These are phyloP conservation scores for Botrytis squamosa DNA, from an alignment of 2,329 filamentous ascomycete genomes.

Conservation along the genomic window DNA sequence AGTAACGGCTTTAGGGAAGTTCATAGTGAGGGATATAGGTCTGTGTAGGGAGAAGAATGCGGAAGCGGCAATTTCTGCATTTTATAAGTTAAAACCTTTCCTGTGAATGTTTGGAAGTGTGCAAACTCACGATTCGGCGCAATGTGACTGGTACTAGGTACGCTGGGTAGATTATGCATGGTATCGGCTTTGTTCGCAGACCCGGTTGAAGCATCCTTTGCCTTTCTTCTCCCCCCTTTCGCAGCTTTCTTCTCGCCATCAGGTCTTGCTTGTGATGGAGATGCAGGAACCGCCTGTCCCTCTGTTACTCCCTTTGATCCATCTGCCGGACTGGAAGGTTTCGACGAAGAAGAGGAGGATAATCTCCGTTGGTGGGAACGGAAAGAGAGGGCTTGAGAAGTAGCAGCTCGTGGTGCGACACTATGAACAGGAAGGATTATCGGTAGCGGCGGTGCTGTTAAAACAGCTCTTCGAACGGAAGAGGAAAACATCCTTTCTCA, in stretches of 20 bases:
- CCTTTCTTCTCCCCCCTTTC: slow-evolving; percentile 51
- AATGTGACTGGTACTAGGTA: slow-evolving; percentile 73
- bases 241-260: slow-evolving; percentile 45
- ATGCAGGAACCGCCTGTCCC: slow-evolving; percentile 28
- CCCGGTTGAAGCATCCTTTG: slow-evolving; percentile 48
- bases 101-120: neutral
- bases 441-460: slow-evolving; percentile 32
- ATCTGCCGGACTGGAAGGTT: slow-evolving; percentile 42
- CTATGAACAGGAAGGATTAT: slow-evolving; percentile 32
- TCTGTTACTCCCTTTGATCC: slow-evolving; percentile 37
- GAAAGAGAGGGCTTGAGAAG: slow-evolving; percentile 35
- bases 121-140: slow-evolving; percentile 57
- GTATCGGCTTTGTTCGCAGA: slow-evolving; percentile 44
- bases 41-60: slow-evolving; percentile 96
- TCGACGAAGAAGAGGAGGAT: slow-evolving; percentile 42
- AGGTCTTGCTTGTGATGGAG: slow-evolving; percentile 29
- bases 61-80: slow-evolving; percentile 77
- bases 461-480: slow-evolving; percentile 38
- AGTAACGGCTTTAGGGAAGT: slow-evolving; percentile 70
- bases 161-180: slow-evolving; percentile 64
- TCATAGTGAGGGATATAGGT: slow-evolving; percentile 83
- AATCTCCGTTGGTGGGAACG: slow-evolving; percentile 38
- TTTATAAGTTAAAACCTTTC: neutral
- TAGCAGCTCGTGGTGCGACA: slow-evolving; percentile 32
- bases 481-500: slow-evolving; percentile 39